Evolutionary conservation across 2,329 filamentous ascomycete genomes (phyloP).

Genomic region (Podosphaera fusca): DNA sequence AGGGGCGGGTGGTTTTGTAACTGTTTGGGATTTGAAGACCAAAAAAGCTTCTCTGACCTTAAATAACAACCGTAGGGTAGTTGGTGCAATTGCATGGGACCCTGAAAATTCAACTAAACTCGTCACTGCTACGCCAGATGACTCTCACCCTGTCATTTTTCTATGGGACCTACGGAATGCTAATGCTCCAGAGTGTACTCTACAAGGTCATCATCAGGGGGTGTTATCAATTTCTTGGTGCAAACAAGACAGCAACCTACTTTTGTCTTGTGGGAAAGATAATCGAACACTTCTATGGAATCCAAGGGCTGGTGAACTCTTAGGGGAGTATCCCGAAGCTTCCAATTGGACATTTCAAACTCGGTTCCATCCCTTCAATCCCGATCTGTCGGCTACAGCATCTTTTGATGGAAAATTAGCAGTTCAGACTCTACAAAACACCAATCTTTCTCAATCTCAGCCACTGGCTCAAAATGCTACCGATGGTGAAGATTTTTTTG

Average conservation of each 20-base stretch:
- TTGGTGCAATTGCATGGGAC: conserved; percentile 93
- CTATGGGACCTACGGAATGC: conserved; percentile 94
- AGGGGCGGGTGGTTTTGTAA: conserved; percentile 81
- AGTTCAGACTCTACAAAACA: conserved; percentile 84
- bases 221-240: conserved; percentile 93
- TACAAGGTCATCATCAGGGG: conserved; percentile 84
- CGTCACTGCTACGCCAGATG: conserved; percentile 74
- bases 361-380: conserved; percentile 81
- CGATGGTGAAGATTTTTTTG: conserved; percentile 91
- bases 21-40: conserved; percentile 93
- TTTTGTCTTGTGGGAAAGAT: conserved; percentile 90
- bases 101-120: conserved; percentile 88
- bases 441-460: conserved; percentile 53
- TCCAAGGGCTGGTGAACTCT: conserved; percentile 64
- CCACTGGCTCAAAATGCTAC: conserved; percentile 41
- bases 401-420: conserved; percentile 95
- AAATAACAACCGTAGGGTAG: conserved; percentile 80
- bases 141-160: conserved; percentile 67
- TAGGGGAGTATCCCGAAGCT: conserved; percentile 86
- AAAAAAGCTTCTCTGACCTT: conserved; percentile 93
- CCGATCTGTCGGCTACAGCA: conserved; percentile 76
- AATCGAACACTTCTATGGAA: conserved; percentile 94
- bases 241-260: conserved; percentile 62
- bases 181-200: conserved; percentile 70
- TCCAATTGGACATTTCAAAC: conserved; percentile 99